Evolutionary conservation across 495 filamentous ascomycete species (phyloP).

Genomic region (Tuber magnatum): DNA sequence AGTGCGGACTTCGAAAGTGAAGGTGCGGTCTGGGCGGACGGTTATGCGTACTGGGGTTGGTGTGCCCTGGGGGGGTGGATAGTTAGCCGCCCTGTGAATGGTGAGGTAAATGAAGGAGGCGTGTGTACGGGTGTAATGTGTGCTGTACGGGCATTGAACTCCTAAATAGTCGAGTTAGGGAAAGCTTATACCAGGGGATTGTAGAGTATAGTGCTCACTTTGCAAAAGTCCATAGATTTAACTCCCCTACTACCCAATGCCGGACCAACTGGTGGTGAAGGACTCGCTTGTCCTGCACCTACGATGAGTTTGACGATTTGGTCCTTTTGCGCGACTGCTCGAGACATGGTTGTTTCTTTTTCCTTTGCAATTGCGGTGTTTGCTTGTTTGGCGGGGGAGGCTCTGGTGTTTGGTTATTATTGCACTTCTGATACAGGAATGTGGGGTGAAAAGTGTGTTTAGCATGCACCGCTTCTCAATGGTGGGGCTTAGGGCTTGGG

Average conservation of each 20-base stretch:
- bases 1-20: slow-evolving; percentile 87
- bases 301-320: slow-evolving; percentile 97
- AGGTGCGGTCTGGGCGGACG: slow-evolving; percentile 86
- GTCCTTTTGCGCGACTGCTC: slow-evolving; percentile 61
- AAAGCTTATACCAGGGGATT: not conserved
- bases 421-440: slow-evolving; percentile 22
- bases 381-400: slow-evolving; percentile 7
- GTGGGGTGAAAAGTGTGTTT: not conserved
- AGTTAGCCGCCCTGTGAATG: not conserved
- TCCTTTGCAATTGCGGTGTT: not conserved
- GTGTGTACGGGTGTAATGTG: slow-evolving; percentile 56
- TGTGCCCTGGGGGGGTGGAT: slow-evolving; percentile 50
- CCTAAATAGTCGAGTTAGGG: slow-evolving; percentile 48
- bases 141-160: slow-evolving; percentile 93
- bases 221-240: slow-evolving; percentile 99
- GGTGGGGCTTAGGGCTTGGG: slow-evolving; percentile 19
- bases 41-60: slow-evolving; percentile 86
- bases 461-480: not conserved
- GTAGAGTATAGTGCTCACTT: slow-evolving; percentile 53
- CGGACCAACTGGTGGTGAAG: slow-evolving; percentile 94
- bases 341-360: slow-evolving; percentile 60
- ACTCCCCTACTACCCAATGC: slow-evolving; percentile 96
- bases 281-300: slow-evolving; percentile 90
- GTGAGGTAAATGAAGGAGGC: not conserved
- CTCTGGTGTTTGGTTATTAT: slow-evolving; percentile 17